Base-by-base conservation (phyloP, 768 basidiomycete species). In the Tricholoma hemisulphureum region DNA sequence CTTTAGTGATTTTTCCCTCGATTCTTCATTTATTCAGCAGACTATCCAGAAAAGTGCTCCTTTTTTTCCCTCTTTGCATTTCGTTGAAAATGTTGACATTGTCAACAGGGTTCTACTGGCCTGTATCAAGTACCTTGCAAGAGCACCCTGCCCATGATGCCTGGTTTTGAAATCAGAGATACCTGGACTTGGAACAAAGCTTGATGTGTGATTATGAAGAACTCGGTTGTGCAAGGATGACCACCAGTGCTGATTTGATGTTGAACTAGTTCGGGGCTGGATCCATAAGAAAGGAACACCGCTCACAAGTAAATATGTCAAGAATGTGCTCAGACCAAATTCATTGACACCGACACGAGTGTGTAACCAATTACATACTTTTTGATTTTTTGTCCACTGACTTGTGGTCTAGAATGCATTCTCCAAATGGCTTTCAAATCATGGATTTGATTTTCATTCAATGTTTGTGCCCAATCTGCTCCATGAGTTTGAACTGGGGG, bases 41-140 rank as follows among this genome's bases (percentile, higher is more conserved):
- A 76, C 54, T 76, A 75, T 61, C 71, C 71, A 9, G 70, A 75
- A 54, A 73, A 73, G 73, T 74, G 29, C 13, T 41, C 34, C n/a
- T n/a, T n/a, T n/a, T n/a, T n/a, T n/a, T n/a, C n/a, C n/a, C n/a
- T n/a, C n/a, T n/a, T n/a, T n/a, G n/a, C n/a, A n/a, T n/a, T n/a
- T n/a, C n/a, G n/a, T n/a, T n/a, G n/a, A n/a, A n/a, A n/a, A n/a
- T n/a, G n/a, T 24, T 23, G 13, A 14, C 10, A n/a, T 49, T 1
- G 29, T 50, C 48, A 29, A 50, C 24, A 43, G 18, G 20, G 13
- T 43, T 21, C 41, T 43, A 18, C 13, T 43, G 18, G 41, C 41
- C 4, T 43, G 41, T 43, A 43, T 43, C 41, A 43, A 43, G 13
- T 43, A 43, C 13, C 41, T 43, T 10, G 18, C 7, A 11, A 43